Evolutionary conservation across 305 asterid species (phyloP).

Genomic region (Plantago rigida): DNA sequence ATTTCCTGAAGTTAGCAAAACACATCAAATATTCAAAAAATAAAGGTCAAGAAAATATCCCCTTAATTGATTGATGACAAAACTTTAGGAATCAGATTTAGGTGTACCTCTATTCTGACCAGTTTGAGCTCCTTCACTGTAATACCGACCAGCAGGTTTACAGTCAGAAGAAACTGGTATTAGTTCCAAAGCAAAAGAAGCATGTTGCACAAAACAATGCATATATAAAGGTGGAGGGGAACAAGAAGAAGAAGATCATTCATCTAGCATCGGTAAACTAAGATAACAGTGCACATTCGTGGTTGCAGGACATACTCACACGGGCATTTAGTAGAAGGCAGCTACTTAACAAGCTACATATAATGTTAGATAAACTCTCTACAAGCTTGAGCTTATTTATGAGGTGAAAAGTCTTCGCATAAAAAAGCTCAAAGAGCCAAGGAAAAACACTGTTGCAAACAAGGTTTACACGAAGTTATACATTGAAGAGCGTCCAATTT

Average conservation of each 20-base stretch:
- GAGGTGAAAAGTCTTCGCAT: too few species aligned
- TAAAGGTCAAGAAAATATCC: conserved; percentile 11
- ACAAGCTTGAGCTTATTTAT: too few species aligned
- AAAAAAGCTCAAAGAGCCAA: too few species aligned
- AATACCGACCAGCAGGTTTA: conserved; percentile 12
- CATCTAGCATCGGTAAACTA: background rate
- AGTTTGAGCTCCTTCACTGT: conserved; percentile 45
- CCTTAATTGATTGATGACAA: conserved; percentile 1
- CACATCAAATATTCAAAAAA: background rate
- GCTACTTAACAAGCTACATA: background rate
- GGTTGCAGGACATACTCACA: background rate
- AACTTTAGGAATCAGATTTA: conserved; percentile 1
- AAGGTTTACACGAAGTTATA: background rate
- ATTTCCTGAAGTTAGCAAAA: conserved; percentile 32
- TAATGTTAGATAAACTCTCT: too few species aligned
- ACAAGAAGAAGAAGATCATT: background rate
- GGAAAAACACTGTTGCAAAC: too few species aligned
- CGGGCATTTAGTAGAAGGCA: background rate
- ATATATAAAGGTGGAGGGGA: background rate
- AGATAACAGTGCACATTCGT: background rate
- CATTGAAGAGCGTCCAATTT: too few species aligned
- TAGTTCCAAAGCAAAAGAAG: background rate
- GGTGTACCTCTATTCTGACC: conserved; percentile 37
- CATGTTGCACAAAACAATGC: background rate
- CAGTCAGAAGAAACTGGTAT: conserved; percentile 20